Base-by-base conservation (phyloP, 2,329 filamentous ascomycete genomes). In the Incumbomyces lentus region DNA sequence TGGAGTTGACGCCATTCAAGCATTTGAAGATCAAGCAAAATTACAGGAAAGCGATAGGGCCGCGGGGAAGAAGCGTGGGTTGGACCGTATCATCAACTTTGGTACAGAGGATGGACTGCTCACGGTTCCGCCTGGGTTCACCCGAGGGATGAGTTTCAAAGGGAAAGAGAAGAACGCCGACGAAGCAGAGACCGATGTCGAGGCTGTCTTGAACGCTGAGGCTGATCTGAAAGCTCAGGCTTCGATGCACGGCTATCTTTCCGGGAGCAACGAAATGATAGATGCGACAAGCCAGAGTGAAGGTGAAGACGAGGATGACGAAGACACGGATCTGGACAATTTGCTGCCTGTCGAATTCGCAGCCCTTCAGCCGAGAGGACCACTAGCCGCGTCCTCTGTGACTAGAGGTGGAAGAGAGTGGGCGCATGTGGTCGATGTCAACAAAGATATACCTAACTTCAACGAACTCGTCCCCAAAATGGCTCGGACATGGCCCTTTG, bases 391-490 rank as follows among this genome's bases (percentile, higher is more conserved):
- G 43, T 81, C 84, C 7, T 78, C 80, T 50, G 73, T 81, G 50
- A 85, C 82, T 59, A 85, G 84, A 59, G 79, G 79, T 33, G 84
- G 85, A 6, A 82, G 78, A 58, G 87, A 96, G 68, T 98, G 92
- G 90, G 92, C 92, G 43, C 92, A 98, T 66, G 94, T 98, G 81
- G 90, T 98, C 1, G 90, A 98, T 62, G 83, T 96, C 56, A 89
- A 90, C 59, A 79, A 87, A 49, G 86, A 90, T 44, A 93, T 96
- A 58, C 74, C 85, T n/a, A 96, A 96, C 61, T 96, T 98, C 65
- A 74, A 76, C 49, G 90, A 95, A 51, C 72, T 98, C 32, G 89
- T 98, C 6, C 92, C 92, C 0, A 86, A 96, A 50, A 95, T 96
- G 88, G 92, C 92, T 1, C 78, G 84, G 53, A 84, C 93, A 53